Percentiles rank a stretch among this genome's conserved stretches.
Evolutionary conservation across 129 eudicot species (phyloP).

Genomic region (Artemisia annua): DNA sequence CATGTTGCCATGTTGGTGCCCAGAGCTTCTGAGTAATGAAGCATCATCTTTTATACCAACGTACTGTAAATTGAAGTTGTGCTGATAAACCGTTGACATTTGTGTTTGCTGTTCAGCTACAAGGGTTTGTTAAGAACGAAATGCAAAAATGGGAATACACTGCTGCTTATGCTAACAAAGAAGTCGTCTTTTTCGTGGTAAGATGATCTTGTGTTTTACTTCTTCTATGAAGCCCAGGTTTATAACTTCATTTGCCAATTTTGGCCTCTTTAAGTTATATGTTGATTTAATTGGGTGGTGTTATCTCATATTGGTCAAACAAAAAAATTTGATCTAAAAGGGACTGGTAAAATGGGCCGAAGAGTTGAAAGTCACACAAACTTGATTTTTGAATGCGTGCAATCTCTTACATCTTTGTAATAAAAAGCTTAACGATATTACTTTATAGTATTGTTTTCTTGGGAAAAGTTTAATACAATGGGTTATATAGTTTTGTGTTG

Average conservation of each 20-base stretch:
- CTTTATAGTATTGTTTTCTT: not conserved
- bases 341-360: not conserved
- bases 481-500: not conserved
- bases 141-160: conserved; percentile 61
- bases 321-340: not conserved
- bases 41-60: not conserved
- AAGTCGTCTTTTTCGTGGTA: conserved; percentile 86
- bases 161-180: conserved; percentile 61
- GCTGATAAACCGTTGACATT: not conserved
- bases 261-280: not conserved
- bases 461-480: not conserved
- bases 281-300: not conserved
- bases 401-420: not conserved
- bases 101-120: conserved; percentile 53
- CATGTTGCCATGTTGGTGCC: too few relatives aligned
- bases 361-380: not conserved
- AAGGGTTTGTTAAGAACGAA: conserved; percentile 50
- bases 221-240: not conserved
- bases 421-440: not conserved
- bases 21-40: not conserved
- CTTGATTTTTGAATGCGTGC: not conserved
- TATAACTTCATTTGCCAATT: not conserved
- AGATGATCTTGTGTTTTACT: conserved; percentile 16
- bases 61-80: not conserved
- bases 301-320: not conserved